phyloP scores from a whole-genome alignment of 495 filamentous ascomycete species.

The Corynascus novoguineensis region DNA sequence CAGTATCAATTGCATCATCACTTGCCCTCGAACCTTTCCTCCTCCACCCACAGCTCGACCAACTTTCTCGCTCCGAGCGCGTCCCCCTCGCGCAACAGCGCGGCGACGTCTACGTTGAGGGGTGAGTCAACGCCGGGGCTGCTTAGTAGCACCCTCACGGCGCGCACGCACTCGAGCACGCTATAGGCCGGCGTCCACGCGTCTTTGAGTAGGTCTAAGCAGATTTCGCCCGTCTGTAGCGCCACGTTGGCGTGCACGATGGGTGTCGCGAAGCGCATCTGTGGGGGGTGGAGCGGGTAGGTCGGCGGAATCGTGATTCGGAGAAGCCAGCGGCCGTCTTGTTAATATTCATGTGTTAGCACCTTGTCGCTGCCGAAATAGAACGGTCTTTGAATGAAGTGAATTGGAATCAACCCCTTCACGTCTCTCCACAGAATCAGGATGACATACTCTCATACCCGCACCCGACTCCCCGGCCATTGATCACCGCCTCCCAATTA shows the following conservation, averaged over 20 bases:
- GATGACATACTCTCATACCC: constrained; percentile 62
- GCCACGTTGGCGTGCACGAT: constrained; percentile 84
- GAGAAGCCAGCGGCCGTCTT: constrained; percentile 81
- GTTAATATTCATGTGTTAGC: neutral
- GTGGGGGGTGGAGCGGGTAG: constrained; percentile 75
- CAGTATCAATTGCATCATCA: neutral
- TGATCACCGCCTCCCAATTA: constrained; percentile 74
- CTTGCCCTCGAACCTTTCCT: constrained; percentile 44
- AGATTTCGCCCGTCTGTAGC: constrained; percentile 83
- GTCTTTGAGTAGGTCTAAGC: constrained; percentile 77
- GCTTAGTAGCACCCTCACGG: constrained; percentile 69
- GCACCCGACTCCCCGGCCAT: constrained; percentile 55
- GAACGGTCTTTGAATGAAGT: too few relatives aligned
- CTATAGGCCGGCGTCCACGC: constrained; percentile 84
- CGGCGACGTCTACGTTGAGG: constrained; percentile 83
- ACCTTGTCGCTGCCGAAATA: too few relatives aligned
- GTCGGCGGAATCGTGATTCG: constrained; percentile 65
- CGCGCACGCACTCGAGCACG: constrained; percentile 67
- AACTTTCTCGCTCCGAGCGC: constrained; percentile 67
- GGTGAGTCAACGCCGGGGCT: constrained; percentile 77
- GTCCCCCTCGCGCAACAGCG: constrained; percentile 71
- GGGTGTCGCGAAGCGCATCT: constrained; percentile 69
- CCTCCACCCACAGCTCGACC: constrained; percentile 71
- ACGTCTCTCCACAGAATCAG: too few relatives aligned
- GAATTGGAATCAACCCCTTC: too few relatives aligned